Percentiles rank a stretch among this genome's conserved stretches.
Evolutionary conservation across 768 basidiomycete genomes (phyloP).

Genomic region (Sutorius australiensis): DNA sequence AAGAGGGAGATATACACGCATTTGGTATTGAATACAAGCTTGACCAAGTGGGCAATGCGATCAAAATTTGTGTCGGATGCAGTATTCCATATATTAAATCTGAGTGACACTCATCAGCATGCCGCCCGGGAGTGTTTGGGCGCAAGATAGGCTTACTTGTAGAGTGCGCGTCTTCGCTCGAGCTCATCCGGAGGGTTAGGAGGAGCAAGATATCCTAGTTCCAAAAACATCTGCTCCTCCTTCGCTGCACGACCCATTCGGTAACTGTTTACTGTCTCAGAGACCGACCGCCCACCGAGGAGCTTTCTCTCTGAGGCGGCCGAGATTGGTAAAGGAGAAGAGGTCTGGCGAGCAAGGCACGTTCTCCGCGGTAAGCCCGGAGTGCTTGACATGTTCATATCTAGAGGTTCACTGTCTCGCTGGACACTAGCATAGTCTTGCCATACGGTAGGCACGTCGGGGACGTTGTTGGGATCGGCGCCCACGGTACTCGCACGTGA

Average conservation of each 20-base stretch:
- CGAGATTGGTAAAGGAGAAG: conserved; percentile 56
- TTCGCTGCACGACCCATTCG: conserved; percentile 51
- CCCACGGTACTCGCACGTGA: conserved; percentile 24
- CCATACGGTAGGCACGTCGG: conserved; percentile 22
- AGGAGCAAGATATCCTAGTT: conserved; percentile 68
- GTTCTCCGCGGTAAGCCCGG: conserved; percentile 50
- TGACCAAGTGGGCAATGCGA: conserved; percentile 87
- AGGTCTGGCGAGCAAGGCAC: conserved; percentile 58
- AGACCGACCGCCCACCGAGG: conserved; percentile 31
- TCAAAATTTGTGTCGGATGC: conserved; percentile 88
- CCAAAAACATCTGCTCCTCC: conserved; percentile 64
- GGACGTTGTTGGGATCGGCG: conserved; percentile 3
- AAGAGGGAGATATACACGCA: conserved; percentile 78
- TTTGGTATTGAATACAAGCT: conserved; percentile 88
- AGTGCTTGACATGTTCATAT: conserved; percentile 34
- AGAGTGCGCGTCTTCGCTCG: conserved; percentile 77
- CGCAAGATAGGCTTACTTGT: conserved; percentile 53
- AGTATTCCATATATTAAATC: conserved; percentile 89
- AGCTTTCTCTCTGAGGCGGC: conserved; percentile 30
- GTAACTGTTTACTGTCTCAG: conserved; percentile 31
- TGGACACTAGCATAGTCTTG: conserved; percentile 25
- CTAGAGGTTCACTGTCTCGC: conserved; percentile 29
- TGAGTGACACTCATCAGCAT: conserved; percentile 26
- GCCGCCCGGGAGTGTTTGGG: not conserved
- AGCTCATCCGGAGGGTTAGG: conserved; percentile 84